These are phyloP conservation scores for Beauveria bassiana DNA, from an alignment of 2,329 filamentous ascomycete species.

Conservation along the genomic window DNA sequence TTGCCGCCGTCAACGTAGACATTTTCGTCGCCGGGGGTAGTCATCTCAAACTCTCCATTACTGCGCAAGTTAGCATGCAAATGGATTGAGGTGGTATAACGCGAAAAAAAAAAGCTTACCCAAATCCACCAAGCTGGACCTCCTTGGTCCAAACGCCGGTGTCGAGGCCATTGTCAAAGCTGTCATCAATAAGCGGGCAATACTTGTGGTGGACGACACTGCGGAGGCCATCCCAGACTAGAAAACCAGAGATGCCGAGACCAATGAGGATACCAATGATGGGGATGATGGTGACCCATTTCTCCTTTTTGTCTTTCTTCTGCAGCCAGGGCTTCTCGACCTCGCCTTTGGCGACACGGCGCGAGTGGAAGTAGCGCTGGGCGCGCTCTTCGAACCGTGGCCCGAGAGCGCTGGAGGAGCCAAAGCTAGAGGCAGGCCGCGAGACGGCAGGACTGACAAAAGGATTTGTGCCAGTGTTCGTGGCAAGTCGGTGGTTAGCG, in stretches of 20 bases:
- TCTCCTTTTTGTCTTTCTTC: constrained; percentile 70
- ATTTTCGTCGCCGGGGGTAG: constrained; percentile 65
- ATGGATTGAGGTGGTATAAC: background rate
- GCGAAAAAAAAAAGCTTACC: constrained; percentile 42
- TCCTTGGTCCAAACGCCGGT: constrained; percentile 64
- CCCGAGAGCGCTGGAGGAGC: constrained; percentile 33
- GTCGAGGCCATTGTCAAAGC: constrained; percentile 51
- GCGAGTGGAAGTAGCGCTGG: constrained; percentile 63
- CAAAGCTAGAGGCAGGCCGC: constrained; percentile 40
- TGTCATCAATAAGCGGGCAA: constrained; percentile 59
- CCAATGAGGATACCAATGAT: constrained; percentile 64
- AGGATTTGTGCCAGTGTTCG: constrained; percentile 29
- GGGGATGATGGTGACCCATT: constrained; percentile 79
- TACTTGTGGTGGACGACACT: constrained; percentile 70
- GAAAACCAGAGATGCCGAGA: constrained; percentile 57
- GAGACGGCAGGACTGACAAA: constrained; percentile 39
- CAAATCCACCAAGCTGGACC: constrained; percentile 66
- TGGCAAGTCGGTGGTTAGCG: constrained; percentile 24
- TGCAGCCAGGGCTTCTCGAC: constrained; percentile 70
- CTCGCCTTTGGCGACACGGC: constrained; percentile 63
- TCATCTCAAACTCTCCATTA: constrained; percentile 75
- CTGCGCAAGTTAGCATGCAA: constrained; percentile 30
- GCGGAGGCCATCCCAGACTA: constrained; percentile 67
- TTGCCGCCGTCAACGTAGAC: constrained; percentile 62
- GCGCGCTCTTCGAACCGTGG: constrained; percentile 29